Evolutionary conservation across 306 rosid genomes (phyloP), one percentile per base, ranked within the genome.

Genomic region (Oxytropis ochrocephala): DNA sequence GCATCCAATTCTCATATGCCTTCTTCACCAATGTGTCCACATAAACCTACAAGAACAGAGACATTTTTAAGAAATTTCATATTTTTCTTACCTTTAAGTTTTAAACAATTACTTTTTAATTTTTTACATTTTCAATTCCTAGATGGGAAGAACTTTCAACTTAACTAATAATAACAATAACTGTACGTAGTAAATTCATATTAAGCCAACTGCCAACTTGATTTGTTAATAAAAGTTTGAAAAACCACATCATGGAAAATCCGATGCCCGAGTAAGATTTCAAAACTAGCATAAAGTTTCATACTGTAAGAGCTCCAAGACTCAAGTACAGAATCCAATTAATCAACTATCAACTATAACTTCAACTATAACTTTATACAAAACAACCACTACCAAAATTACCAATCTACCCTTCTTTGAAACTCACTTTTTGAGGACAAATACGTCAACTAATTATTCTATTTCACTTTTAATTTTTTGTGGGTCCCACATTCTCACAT

Each of bases 1-100:
- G 86, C 78, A 75, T 84, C 97, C 97, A 91, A 72, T 91, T 89
- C 11, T 87, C 97, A 49, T 91, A 91, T 13, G 97, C 96, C 85
- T 83, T 87, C 85, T 87, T 91, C 81, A 91, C 97, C 91, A 89
- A 82, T 48, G 88, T 71, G 51, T 91, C 97, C 19, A 89, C 96
- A 43, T 72, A 83, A 74, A 91, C 88, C 97, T 91, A 75, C 63
- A 81, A 69, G 76, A 78, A 52, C 43, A 77, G 47, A 71, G 57
- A 57, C 39, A 72, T 52, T 70, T 51, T 50, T 73, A 32, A 30
- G 52, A 39, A 17, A 69, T 29, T 58, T 49, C 69, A 73, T 52
- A 54, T 19, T 63, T 58, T 59, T 51, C 68, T 52, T 73, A 49
- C 60, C 38, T 55, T 19, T 7, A 44, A 46, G 16, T 55, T 32